A percentile compares a stretch with the other conserved stretches of the same genome.
These are phyloP conservation scores for Penicillium ucsense DNA, from an alignment of 495 filamentous ascomycete genomes.

Conservation along the genomic window DNA sequence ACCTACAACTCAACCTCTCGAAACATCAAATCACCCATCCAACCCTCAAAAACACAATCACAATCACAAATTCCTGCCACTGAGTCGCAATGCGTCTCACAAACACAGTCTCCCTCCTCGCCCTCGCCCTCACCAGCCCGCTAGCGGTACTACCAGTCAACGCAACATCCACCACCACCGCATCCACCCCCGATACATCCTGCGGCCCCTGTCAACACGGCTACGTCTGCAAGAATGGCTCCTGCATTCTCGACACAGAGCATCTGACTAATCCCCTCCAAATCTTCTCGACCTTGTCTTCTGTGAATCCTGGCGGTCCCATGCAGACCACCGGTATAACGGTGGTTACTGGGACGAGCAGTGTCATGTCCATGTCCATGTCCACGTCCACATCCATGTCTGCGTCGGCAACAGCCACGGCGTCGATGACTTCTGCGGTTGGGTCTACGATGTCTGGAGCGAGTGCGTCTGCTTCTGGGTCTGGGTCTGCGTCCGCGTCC, in stretches of 20 bases:
- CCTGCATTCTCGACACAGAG: neutral
- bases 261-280: neutral
- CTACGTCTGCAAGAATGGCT: neutral
- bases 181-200: neutral
- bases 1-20: no score
- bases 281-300: neutral
- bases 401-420: neutral
- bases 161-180: neutral
- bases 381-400: no score
- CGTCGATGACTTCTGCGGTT: neutral
- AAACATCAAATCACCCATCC: no score
- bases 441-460: neutral
- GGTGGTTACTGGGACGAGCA: neutral
- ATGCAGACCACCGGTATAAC: neutral
- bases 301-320: neutral
- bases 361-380: neutral
- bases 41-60: no score
- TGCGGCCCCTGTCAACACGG: neutral
- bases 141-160: neutral
- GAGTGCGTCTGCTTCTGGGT: neutral
- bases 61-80: no score
- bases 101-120: neutral
- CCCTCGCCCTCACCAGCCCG: neutral
- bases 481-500: neutral
- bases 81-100: no score